Conservation (phyloP, 202 grass and related monocot species). For the Carex sylvatica region DNA sequence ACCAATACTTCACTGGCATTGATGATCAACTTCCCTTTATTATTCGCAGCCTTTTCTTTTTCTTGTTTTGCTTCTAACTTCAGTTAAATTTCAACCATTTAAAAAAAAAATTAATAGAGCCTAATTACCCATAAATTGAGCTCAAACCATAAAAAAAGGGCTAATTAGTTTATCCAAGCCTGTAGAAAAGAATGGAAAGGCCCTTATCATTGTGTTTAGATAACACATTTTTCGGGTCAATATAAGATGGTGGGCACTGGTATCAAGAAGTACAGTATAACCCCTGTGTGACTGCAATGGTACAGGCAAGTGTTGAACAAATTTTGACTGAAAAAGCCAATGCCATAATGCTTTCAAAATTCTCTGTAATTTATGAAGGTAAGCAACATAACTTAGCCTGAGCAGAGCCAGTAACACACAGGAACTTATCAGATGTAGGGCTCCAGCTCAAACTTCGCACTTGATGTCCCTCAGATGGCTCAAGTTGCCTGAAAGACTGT, state of each 20-base stretch:
- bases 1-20: neutral
- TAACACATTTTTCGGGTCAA: neutral
- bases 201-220: neutral
- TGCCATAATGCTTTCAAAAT: neutral
- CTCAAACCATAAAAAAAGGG: neutral
- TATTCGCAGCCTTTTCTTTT: neutral
- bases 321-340: neutral
- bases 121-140: neutral
- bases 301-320: neutral
- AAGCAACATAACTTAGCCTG: conserved; percentile 80
- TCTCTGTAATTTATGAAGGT: conserved; percentile 24
- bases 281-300: too few relatives aligned
- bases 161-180: neutral
- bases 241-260: neutral
- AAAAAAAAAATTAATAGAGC: neutral
- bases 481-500: conserved; percentile 90
- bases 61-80: neutral
- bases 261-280: neutral
- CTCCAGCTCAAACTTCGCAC: conserved; percentile 98
- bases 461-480: conserved; percentile 97
- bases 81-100: neutral
- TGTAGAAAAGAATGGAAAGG: neutral
- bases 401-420: conserved; percentile 87
- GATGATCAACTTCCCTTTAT: neutral
- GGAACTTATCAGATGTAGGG: conserved; percentile 80